phyloP scores from a whole-genome alignment of 306 rosid genomes.

The Rubus idaeus region DNA sequence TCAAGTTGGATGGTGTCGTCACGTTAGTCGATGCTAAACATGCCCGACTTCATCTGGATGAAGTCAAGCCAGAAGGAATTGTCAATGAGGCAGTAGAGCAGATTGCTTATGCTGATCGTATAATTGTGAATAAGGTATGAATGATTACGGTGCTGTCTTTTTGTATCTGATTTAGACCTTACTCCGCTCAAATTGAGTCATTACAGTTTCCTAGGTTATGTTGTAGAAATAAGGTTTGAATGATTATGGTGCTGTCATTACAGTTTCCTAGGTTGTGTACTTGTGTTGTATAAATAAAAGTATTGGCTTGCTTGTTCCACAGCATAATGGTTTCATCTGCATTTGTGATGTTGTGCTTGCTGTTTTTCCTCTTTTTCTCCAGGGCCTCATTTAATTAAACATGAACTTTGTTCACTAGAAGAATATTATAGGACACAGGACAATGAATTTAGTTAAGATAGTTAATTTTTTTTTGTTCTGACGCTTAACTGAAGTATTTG shows the following conservation, averaged over 20 bases:
- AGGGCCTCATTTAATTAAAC: not conserved
- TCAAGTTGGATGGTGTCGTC: constrained; percentile 96
- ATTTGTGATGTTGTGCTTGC: not conserved
- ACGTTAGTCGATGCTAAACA: constrained; percentile 95
- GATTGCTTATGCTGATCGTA: constrained; percentile 95
- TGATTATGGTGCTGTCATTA: too few species aligned
- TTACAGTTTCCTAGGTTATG: not conserved
- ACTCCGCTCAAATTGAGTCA: constrained; percentile 13
- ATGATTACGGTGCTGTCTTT: not conserved
- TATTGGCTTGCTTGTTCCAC: not conserved
- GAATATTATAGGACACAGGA: not conserved
- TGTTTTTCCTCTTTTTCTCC: not conserved
- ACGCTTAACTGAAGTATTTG: constrained; percentile 20
- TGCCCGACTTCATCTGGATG: constrained; percentile 75
- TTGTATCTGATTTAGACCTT: not conserved
- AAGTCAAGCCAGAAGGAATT: constrained; percentile 82
- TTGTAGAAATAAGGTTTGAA: too few species aligned
- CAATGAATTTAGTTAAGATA: not conserved
- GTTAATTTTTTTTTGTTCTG: constrained; percentile 15
- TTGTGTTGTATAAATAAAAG: not conserved
- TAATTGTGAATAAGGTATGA: constrained; percentile 87
- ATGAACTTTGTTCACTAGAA: not conserved
- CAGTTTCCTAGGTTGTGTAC: too few species aligned
- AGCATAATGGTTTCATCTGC: not conserved
- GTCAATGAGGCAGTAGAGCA: constrained; percentile 92